Percentiles rank a stretch among this genome's conserved stretches.
Conservation (phyloP, 2,329 filamentous ascomycete species). For the Fusarium sp. region DNA sequence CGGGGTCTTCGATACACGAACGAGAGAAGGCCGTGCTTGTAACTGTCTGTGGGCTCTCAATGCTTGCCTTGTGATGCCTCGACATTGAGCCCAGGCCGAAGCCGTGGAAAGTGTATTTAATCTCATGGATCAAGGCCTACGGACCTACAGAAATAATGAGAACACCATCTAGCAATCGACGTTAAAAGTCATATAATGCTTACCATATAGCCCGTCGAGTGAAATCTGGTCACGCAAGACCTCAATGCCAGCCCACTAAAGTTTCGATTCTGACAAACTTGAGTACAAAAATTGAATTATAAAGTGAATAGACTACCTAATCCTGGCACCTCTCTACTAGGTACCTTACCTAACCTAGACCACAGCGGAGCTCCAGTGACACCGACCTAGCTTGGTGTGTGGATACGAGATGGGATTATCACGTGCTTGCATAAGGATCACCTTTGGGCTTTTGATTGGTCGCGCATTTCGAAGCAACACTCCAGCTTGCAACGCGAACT, state of each 20-base stretch:
- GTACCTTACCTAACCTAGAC: neutral
- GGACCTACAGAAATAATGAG: slow-evolving; percentile 21
- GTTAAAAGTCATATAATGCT: slow-evolving; percentile 14
- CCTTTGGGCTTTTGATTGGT: slow-evolving; percentile 29
- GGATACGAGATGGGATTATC: slow-evolving; percentile 2
- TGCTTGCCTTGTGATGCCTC: slow-evolving; percentile 33
- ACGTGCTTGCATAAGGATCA: slow-evolving; percentile 17
- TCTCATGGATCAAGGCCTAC: slow-evolving; percentile 37
- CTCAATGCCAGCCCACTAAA: slow-evolving; percentile 12
- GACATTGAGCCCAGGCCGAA: slow-evolving; percentile 42
- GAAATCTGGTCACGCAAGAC: neutral
- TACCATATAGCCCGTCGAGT: slow-evolving; percentile 17
- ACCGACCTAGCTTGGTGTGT: neutral
- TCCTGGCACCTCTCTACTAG: slow-evolving; percentile 11
- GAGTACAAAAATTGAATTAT: slow-evolving; percentile 26
- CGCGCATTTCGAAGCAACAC: slow-evolving; percentile 30
- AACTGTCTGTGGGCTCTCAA: slow-evolving; percentile 17
- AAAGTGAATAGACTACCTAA: neutral
- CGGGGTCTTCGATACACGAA: slow-evolving; percentile 5
- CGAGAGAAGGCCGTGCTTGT: slow-evolving; percentile 18
- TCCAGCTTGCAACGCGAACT: slow-evolving; percentile 30
- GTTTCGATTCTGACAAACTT: slow-evolving; percentile 10
- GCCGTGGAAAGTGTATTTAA: slow-evolving; percentile 39
- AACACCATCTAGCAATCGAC: slow-evolving; percentile 20
- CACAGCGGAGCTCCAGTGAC: neutral